Percentiles rank a stretch among this genome's conserved stretches.
These are phyloP conservation scores for Aquilaria yunnanensis DNA, from an alignment of 345 rosid species.

Conservation along the genomic window DNA sequence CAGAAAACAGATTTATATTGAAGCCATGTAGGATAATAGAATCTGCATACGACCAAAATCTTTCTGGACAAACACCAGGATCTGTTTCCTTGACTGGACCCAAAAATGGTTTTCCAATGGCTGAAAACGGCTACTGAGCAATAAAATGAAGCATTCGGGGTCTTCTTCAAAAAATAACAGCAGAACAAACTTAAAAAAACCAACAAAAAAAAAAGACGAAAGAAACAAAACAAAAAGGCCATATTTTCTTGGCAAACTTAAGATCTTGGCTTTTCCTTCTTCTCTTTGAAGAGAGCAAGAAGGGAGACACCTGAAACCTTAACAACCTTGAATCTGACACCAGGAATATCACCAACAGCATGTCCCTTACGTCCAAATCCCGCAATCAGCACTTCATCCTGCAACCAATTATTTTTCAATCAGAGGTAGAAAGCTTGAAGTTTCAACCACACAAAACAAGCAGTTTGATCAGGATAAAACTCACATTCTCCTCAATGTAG, in stretches of 20 bases:
- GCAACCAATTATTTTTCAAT: neutral
- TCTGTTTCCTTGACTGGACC: too few relatives aligned
- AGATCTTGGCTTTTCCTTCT: conserved; percentile 87
- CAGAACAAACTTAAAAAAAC: neutral
- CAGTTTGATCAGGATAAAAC: neutral
- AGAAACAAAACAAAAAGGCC: neutral
- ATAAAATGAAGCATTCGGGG: too few relatives aligned
- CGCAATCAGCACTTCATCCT: conserved; percentile 80
- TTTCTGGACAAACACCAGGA: too few relatives aligned
- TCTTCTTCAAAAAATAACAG: too few relatives aligned
- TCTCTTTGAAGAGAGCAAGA: conserved; percentile 72
- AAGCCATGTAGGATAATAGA: too few relatives aligned
- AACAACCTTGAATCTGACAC: conserved; percentile 84
- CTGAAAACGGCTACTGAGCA: too few relatives aligned
- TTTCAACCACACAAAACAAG: neutral
- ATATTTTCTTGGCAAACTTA: conserved; percentile 13
- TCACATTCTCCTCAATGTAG: conserved; percentile 88
- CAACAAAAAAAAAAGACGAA: neutral
- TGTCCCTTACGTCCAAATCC: conserved; percentile 86
- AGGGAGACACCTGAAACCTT: conserved; percentile 84
- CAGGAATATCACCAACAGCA: conserved; percentile 88
- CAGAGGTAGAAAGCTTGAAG: too few relatives aligned
- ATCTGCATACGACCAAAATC: too few relatives aligned
- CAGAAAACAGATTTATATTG: too few relatives aligned
- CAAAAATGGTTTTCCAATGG: too few relatives aligned